Base-by-base conservation (phyloP, 306 rosid genomes). In the Medicago ruthenica region DNA sequence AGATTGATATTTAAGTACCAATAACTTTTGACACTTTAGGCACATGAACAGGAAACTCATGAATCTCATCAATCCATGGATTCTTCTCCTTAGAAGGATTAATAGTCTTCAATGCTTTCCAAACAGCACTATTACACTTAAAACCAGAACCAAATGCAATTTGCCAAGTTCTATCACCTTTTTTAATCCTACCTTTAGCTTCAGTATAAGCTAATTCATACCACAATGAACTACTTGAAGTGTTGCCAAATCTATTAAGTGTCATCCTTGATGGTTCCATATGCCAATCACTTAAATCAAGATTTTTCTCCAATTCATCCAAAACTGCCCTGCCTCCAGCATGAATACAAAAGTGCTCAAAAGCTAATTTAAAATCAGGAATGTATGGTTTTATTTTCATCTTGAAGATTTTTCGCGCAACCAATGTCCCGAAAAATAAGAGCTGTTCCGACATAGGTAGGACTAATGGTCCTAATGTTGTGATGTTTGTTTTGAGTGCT, bases 181-280 rank as follows among this genome's bases (percentile, higher is more conserved):
- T 58, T 24, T 5, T 58, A 27, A 58, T 22, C 64, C 64, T 58
- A 3, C 64, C 64, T 58, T 58, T 58, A 58, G 64, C 64, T 58
- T 58, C 64, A 2, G 64, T 58, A 22, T 58, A 58, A 58, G 64
- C 64, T 9, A 58, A 22, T 58, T 58, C 64, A 58, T 58, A 58
- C 64, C 64, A 58, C 17, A 58, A 58, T 22, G 64, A 58, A 22
- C 64, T 58, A 58, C 64, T 58, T 1, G 64, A 58, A 58, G 64
- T 58, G 64, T 58, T 58, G 4, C 64, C 64, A 58, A 58, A 58
- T 58, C 64, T 58, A 58, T 58, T 1, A 5, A 58, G 64, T 58
- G 64, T 58, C 64, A 58, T 58, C 37, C 64, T 58, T 58, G 64
- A 58, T 58, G 64, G 64, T 22, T 58, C 64, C 64, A 58, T 58